phyloP scores from a whole-genome alignment of 179 eudicot species.

The Beta macrorhiza region DNA sequence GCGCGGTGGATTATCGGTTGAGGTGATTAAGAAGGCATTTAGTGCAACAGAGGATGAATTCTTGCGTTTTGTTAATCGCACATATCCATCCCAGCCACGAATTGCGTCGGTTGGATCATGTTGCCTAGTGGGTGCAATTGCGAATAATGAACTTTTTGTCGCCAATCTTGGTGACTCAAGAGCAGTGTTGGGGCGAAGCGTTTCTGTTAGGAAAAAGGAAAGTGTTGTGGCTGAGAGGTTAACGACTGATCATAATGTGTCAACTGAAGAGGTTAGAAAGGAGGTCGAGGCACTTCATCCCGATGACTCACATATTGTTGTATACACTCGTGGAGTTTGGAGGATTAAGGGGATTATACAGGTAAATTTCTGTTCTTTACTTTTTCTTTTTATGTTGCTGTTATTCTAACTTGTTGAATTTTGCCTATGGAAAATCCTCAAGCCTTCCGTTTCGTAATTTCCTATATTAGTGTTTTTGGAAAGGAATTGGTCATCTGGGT shows the following conservation, averaged over 20 bases:
- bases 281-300: slow-evolving; percentile 82
- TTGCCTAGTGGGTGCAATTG: slow-evolving; percentile 67
- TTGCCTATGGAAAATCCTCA: neutral
- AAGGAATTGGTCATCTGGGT: neutral
- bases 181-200: slow-evolving; percentile 61
- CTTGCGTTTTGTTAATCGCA: slow-evolving; percentile 44
- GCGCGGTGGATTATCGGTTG: slow-evolving; percentile 65
- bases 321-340: slow-evolving; percentile 72
- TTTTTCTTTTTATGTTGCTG: neutral
- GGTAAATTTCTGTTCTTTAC: slow-evolving; percentile 35
- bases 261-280: slow-evolving; percentile 67
- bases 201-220: slow-evolving; percentile 30
- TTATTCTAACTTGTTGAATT: neutral
- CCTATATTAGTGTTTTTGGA: neutral
- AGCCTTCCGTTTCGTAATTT: neutral
- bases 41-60: slow-evolving; percentile 71
- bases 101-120: slow-evolving; percentile 73
- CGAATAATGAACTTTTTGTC: slow-evolving; percentile 52
- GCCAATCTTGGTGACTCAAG: slow-evolving; percentile 83
- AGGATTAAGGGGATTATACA: slow-evolving; percentile 82
- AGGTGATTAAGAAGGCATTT: slow-evolving; percentile 73
- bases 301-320: slow-evolving; percentile 58
- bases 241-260: slow-evolving; percentile 73
- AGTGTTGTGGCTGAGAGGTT: slow-evolving; percentile 59
- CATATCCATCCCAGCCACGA: slow-evolving; percentile 42